These are phyloP conservation scores for Xylaria sp. DNA, from an alignment of 2,329 filamentous ascomycete species.

Conservation along the genomic window DNA sequence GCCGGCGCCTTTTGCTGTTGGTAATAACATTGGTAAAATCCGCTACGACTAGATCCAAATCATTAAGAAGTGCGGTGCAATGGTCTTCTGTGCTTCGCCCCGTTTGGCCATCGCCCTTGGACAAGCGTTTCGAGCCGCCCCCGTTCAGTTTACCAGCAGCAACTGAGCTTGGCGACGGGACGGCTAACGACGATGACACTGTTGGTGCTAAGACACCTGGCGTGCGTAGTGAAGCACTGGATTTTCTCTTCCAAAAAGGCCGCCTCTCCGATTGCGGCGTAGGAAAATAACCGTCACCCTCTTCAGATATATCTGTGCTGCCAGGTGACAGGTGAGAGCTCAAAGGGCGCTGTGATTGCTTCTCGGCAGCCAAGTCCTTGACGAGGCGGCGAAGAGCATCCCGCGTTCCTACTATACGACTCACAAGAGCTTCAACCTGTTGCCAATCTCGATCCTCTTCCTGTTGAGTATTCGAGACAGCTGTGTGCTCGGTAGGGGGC, in stretches of 20 bases:
- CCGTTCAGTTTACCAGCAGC: constrained; percentile 51
- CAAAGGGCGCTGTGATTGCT: constrained; percentile 58
- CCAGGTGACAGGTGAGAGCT: constrained; percentile 56
- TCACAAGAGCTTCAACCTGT: constrained; percentile 85
- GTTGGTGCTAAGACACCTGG: constrained; percentile 56
- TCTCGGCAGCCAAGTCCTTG: constrained; percentile 79
- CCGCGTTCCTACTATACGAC: constrained; percentile 85
- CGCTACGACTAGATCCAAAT: constrained; percentile 83
- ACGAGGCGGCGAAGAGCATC: constrained; percentile 89
- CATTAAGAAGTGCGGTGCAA: constrained; percentile 82
- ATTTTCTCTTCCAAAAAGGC: constrained; percentile 93
- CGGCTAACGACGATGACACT: constrained; percentile 55
- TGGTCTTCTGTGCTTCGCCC: constrained; percentile 81
- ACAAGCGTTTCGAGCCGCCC: constrained; percentile 50
- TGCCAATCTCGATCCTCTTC: constrained; percentile 79
- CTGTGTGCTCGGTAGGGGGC: constrained; percentile 45
- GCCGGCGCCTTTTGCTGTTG: constrained; percentile 81
- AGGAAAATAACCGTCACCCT: constrained; percentile 66
- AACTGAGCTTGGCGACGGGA: constrained; percentile 55
- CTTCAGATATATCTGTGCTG: constrained; percentile 58
- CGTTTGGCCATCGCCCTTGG: constrained; percentile 57
- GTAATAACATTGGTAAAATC: constrained; percentile 83
- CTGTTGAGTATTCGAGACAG: constrained; percentile 43
- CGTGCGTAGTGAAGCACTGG: constrained; percentile 64
- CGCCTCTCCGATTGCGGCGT: constrained; percentile 66